Evolutionary conservation across 257 asterid genomes (phyloP).

Genomic region (Salvia rosmarinus): DNA sequence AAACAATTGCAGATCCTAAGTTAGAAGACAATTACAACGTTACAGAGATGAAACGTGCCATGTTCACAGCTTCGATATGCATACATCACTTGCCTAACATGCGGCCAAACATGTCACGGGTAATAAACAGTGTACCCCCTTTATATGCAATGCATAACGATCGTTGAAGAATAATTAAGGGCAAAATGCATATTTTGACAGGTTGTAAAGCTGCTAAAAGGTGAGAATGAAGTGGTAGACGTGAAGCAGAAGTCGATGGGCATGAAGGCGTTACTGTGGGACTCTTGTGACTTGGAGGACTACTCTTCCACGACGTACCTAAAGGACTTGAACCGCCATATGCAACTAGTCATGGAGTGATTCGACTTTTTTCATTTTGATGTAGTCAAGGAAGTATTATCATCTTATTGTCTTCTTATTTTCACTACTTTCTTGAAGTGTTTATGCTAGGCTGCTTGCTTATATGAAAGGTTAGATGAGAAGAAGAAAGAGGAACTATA

Average conservation of each 20-base stretch:
- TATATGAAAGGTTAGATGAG: constrained; percentile 26
- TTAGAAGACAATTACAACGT: constrained; percentile 56
- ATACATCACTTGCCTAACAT: constrained; percentile 76
- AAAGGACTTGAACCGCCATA: constrained; percentile 85
- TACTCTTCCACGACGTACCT: constrained; percentile 70
- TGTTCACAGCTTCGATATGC: constrained; percentile 79
- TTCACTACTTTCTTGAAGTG: constrained; percentile 8
- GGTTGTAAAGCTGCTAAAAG: constrained; percentile 75
- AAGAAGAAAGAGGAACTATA: constrained; percentile 26
- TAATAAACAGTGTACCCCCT: constrained; percentile 27
- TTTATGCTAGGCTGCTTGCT: constrained; percentile 25
- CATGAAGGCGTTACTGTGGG: constrained; percentile 60
- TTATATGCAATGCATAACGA: not conserved
- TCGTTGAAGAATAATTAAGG: not conserved
- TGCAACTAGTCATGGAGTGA: constrained; percentile 87
- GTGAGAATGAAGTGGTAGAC: constrained; percentile 65
- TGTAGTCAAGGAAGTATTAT: not conserved
- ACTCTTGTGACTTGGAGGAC: constrained; percentile 79
- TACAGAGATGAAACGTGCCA: constrained; percentile 70
- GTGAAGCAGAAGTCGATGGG: constrained; percentile 67
- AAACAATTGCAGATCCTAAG: constrained; percentile 80
- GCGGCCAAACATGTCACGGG: constrained; percentile 91
- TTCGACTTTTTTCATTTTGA: not conserved
- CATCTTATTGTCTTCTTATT: not conserved
- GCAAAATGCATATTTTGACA: constrained; percentile 28